Percentiles rank a stretch among this genome's conserved stretches.
These are phyloP conservation scores for Tetragonia tetragonoides DNA, from an alignment of 148 eudicot species.

Conservation along the genomic window DNA sequence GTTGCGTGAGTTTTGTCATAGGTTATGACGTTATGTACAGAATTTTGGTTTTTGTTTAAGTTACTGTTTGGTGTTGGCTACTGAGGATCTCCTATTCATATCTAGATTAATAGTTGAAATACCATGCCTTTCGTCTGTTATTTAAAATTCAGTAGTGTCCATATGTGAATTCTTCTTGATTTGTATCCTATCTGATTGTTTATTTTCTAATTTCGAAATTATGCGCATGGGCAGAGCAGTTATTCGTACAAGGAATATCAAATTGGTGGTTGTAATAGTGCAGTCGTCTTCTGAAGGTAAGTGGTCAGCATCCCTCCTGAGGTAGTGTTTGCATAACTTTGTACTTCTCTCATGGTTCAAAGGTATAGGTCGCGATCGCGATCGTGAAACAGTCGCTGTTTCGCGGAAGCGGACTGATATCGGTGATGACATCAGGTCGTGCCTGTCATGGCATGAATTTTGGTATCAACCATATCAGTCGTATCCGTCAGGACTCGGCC, in stretches of 20 bases:
- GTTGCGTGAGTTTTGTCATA: no score
- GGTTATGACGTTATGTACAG: no score
- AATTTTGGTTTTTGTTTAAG: neutral
- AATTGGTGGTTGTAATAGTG: conserved; percentile 68
- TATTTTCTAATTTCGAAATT: neutral
- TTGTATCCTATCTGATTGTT: neutral
- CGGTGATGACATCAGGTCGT: no score
- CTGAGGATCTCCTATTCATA: neutral
- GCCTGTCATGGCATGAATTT: no score
- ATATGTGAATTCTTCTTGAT: neutral
- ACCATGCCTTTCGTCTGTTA: neutral
- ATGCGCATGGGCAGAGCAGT: conserved; percentile 46
- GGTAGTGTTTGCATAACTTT: neutral
- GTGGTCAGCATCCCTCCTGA: conserved; percentile 17
- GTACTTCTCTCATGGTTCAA: neutral
- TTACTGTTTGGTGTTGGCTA: neutral
- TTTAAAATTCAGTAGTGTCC: neutral
- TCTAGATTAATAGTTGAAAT: neutral
- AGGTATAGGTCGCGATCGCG: no score
- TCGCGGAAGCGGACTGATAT: no score
- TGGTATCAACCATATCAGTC: no score
- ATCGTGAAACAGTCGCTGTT: no score
- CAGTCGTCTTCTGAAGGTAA: conserved; percentile 58
- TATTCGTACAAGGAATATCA: conserved; percentile 66
- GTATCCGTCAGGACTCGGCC: no score